phyloP scores from a whole-genome alignment of 139 green algal species.

The Chlamydomonas schloesseri region DNA sequence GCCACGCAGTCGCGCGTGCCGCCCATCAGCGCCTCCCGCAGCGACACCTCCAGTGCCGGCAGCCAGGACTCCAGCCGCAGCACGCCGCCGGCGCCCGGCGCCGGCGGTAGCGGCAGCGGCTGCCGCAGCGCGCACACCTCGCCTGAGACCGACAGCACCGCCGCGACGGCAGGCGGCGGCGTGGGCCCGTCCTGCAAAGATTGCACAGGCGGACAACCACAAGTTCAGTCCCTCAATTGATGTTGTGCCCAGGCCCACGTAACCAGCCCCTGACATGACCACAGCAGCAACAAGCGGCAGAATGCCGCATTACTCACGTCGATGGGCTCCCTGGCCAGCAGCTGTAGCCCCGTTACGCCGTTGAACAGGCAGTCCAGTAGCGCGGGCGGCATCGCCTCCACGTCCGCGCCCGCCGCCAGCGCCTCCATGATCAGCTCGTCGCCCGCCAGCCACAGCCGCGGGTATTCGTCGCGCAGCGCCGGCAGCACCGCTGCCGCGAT shows the following conservation, averaged over 20 bases:
- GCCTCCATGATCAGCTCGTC: slow-evolving; percentile 54
- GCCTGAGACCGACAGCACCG: slow-evolving; percentile 15
- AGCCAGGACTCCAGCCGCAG: slow-evolving; percentile 32
- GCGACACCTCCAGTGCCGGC: slow-evolving; percentile 35
- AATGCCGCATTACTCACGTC: slow-evolving; percentile 15
- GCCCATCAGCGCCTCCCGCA: slow-evolving; percentile 15
- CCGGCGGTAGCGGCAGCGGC: neutral
- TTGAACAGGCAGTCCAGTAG: slow-evolving; percentile 42
- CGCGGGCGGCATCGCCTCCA: slow-evolving; percentile 19
- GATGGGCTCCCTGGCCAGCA: neutral
- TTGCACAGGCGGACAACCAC: neutral
- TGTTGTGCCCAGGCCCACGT: no score
- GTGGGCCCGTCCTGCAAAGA: neutral
- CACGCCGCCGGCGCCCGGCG: neutral
- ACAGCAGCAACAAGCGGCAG: no score
- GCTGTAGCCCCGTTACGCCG: slow-evolving; percentile 32
- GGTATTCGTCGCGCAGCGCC: slow-evolving; percentile 36
- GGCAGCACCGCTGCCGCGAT: slow-evolving; percentile 11
- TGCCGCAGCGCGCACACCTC: slow-evolving; percentile 33
- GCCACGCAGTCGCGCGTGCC: slow-evolving; percentile 45
- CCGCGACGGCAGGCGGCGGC: slow-evolving; percentile 28
- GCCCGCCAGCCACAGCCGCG: slow-evolving; percentile 46
- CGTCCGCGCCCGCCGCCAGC: slow-evolving; percentile 36
- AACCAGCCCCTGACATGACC: no score
- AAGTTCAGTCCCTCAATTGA: no score